Evolutionary conservation across 2,329 filamentous ascomycete genomes (phyloP).

Genomic region (Exophiala bonariae): DNA sequence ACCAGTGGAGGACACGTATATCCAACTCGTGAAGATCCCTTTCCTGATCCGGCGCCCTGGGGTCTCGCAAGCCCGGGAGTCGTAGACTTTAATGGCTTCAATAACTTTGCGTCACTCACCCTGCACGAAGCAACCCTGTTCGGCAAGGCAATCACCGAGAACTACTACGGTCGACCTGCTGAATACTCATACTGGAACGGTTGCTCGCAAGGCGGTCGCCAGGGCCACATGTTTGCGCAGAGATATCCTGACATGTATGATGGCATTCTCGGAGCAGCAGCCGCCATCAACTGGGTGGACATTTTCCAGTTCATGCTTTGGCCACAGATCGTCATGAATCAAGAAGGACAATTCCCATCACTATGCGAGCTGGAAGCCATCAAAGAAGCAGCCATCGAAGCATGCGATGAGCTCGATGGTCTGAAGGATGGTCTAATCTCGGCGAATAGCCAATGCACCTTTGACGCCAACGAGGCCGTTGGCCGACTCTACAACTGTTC

Average conservation of each 20-base stretch:
- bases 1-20: constrained; percentile 23
- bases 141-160: constrained; percentile 15
- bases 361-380: constrained; percentile 38
- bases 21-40: neutral
- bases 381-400: constrained; percentile 33
- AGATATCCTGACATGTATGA: constrained; percentile 27
- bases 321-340: constrained; percentile 28
- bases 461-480: constrained; percentile 11
- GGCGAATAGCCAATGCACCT: constrained; percentile 15
- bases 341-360: constrained; percentile 10
- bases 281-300: constrained; percentile 27
- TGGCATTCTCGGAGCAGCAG: constrained; percentile 29
- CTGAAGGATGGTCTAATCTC: constrained; percentile 29
- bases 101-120: constrained; percentile 35
- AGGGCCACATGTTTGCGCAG: constrained; percentile 52
- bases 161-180: constrained; percentile 14
- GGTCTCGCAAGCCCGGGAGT: constrained; percentile 28
- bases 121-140: constrained; percentile 37
- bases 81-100: constrained; percentile 33
- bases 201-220: constrained; percentile 61
- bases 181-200: constrained; percentile 53
- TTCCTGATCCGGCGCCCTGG: constrained; percentile 2
- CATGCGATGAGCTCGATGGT: constrained; percentile 31
- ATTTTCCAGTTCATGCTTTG: constrained; percentile 31
- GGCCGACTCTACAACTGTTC: neutral